These are phyloP conservation scores for Lepidium campestre DNA, from an alignment of 441 rosid species.

Conservation along the genomic window DNA sequence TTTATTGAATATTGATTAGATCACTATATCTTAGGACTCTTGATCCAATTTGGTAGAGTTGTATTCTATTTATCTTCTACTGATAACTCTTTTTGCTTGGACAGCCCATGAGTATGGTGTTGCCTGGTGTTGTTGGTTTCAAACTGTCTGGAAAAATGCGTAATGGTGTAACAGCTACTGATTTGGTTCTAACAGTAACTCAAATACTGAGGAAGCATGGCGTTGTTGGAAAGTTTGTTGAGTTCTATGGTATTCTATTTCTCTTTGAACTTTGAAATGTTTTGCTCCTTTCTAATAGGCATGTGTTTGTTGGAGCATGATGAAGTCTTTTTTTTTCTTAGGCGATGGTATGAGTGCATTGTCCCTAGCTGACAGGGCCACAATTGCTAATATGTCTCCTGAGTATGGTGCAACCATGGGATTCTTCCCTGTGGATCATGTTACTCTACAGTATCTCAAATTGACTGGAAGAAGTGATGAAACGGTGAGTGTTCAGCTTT, in stretches of 20 bases:
- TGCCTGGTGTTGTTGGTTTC: slow-evolving; percentile 99
- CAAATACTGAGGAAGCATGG: slow-evolving; percentile 99
- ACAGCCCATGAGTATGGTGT: slow-evolving; percentile 99
- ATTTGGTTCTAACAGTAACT: slow-evolving; percentile 93
- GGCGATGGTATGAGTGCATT: slow-evolving; percentile 92
- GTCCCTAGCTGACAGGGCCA: slow-evolving; percentile 98
- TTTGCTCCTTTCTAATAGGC: not conserved
- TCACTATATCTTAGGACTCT: not conserved
- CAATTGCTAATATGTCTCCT: slow-evolving; percentile 99
- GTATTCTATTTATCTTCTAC: not conserved
- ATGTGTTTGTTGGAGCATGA: not conserved
- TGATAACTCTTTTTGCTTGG: slow-evolving; percentile 1
- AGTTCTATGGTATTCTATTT: slow-evolving; percentile 72
- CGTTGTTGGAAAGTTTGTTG: slow-evolving; percentile 98
- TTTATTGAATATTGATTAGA: not conserved
- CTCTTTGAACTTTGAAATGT: not conserved
- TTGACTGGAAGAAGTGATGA: slow-evolving; percentile 99
- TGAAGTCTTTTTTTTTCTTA: slow-evolving; percentile 26
- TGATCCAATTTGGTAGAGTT: not conserved
- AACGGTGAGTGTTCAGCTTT: slow-evolving; percentile 50
- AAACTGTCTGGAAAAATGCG: slow-evolving; percentile 76
- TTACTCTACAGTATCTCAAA: slow-evolving; percentile 87
- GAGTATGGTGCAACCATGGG: slow-evolving; percentile 99
- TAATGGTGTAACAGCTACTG: slow-evolving; percentile 97
- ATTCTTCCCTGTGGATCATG: slow-evolving; percentile 98